Evolutionary conservation across 139 green algal species (phyloP).

Genomic region (Nannochloris sp.): DNA sequence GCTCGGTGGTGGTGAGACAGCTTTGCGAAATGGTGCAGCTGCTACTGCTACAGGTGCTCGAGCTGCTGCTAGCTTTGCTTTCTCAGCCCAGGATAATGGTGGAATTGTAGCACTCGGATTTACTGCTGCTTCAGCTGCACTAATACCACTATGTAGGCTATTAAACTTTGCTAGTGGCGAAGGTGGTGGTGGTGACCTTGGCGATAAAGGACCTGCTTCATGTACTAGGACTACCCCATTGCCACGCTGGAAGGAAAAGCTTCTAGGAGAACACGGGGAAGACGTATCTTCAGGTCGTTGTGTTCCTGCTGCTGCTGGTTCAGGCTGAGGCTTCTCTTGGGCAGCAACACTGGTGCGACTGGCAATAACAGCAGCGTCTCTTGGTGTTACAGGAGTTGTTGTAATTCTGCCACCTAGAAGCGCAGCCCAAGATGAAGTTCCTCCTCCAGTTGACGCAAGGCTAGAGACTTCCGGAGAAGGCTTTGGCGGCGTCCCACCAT

Average conservation of each 20-base stretch:
- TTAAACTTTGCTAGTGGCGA: neutral
- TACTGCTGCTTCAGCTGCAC: neutral
- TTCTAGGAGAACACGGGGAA: neutral
- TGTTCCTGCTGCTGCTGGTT: neutral
- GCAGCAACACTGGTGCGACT: too few relatives aligned
- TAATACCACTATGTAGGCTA: neutral
- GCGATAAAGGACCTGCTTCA: too few relatives aligned
- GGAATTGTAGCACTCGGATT: neutral
- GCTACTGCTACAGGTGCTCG: conserved; percentile 3
- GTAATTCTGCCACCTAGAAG: too few relatives aligned
- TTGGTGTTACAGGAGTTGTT: too few relatives aligned
- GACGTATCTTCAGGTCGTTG: neutral
- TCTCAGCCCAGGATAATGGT: neutral
- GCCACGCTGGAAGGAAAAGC: neutral
- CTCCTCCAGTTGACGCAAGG: too few relatives aligned
- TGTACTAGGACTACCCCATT: neutral
- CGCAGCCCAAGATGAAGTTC: too few relatives aligned
- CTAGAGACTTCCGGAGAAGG: too few relatives aligned
- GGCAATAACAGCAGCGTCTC: too few relatives aligned
- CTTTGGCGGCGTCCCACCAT: too few relatives aligned
- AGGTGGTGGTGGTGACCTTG: neutral
- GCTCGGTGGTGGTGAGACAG: neutral
- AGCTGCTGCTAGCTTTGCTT: neutral
- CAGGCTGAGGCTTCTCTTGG: neutral
- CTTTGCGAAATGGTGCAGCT: neutral